These are phyloP conservation scores for Ilyonectria sp. DNA, from an alignment of 2,329 filamentous ascomycete genomes.

Conservation along the genomic window DNA sequence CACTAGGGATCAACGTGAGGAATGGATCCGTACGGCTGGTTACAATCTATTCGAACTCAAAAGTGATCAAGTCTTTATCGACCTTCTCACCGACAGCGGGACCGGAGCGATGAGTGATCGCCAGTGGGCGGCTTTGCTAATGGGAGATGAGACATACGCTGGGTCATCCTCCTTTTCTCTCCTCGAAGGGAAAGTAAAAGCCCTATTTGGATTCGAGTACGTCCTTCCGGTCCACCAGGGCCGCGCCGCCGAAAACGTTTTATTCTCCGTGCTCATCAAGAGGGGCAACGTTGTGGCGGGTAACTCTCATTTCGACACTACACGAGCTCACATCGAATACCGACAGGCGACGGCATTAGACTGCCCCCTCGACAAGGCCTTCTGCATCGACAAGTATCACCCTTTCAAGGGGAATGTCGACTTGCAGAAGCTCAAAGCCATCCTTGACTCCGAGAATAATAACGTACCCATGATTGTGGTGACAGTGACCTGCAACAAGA, in stretches of 20 bases:
- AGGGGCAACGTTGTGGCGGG: slow-evolving; percentile 3
- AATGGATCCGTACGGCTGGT: slow-evolving; percentile 12
- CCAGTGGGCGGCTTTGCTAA: slow-evolving; percentile 47
- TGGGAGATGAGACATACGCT: slow-evolving; percentile 48
- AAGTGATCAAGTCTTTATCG: slow-evolving; percentile 46
- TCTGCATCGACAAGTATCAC: slow-evolving; percentile 8
- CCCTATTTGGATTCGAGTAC: not conserved
- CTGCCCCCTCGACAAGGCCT: not conserved
- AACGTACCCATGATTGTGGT: slow-evolving; percentile 38
- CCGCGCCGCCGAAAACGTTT: not conserved
- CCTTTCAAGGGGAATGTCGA: slow-evolving; percentile 22
- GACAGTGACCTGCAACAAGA: slow-evolving; percentile 47
- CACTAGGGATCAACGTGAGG: slow-evolving; percentile 18
- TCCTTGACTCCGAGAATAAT: slow-evolving; percentile 2
- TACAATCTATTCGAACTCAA: slow-evolving; percentile 32
- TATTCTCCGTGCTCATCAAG: slow-evolving; percentile 35
- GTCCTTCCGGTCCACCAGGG: not conserved
- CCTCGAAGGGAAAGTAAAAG: slow-evolving; percentile 36
- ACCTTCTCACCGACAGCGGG: slow-evolving; percentile 46
- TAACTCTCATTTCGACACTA: slow-evolving; percentile 46
- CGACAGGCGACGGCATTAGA: not conserved
- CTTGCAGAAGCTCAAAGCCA: not conserved
- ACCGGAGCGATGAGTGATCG: slow-evolving; percentile 48
- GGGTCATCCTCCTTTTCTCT: slow-evolving; percentile 47
- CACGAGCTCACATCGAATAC: slow-evolving; percentile 34